Base-by-base conservation (phyloP, 768 basidiomycete genomes). In the Chalciporus pseudorubinellus region DNA sequence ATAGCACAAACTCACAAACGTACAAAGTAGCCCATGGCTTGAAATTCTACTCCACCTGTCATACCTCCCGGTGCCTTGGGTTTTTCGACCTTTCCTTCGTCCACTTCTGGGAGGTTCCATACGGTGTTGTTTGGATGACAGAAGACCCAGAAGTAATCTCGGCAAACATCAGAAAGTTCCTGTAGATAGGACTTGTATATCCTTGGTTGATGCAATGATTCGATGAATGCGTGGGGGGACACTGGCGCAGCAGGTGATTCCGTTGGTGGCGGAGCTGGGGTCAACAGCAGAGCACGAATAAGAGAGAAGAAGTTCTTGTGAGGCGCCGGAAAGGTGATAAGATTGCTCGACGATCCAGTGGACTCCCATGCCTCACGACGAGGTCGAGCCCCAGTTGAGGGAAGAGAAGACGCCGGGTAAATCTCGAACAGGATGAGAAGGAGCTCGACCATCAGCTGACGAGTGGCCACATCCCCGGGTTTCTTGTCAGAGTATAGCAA, bases 1-100 rank as follows among this genome's bases (percentile, higher is more conserved):
- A 38, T 33, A 38, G 28, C 48, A 38, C 24, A 51, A 18, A 24
- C 14, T 29, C 20, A 4, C 47, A n/a, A 39, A 74, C 90, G 58
- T 61, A 98, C 95, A 62, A 95, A 83, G 69, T 98, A 98, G 14
- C 81, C 80, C 85, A 98, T 95, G 4, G 95, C 95, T 72, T 99
- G 97, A 64, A 87, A 95, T 64, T 99, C 97, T 12, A 99, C 97
- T 6, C 97, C 97, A 6, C 95, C 97, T 0, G 97, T 98, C 85
- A 98, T 98, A 14, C 97, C 95, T 6, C 94, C 92, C 3, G 97
- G 97, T 12, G 97, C 95, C 50, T 89, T 78, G 13, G 93, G 93
- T 63, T 85, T 89, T 70, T 97, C 95, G 4, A 92, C 92, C 53
- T 82, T 81, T 2, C 73, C 80, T 64, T 92, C 87, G 64, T 98